phyloP scores from a whole-genome alignment of 495 filamentous ascomycete genomes.

The Penicillium angulare region DNA sequence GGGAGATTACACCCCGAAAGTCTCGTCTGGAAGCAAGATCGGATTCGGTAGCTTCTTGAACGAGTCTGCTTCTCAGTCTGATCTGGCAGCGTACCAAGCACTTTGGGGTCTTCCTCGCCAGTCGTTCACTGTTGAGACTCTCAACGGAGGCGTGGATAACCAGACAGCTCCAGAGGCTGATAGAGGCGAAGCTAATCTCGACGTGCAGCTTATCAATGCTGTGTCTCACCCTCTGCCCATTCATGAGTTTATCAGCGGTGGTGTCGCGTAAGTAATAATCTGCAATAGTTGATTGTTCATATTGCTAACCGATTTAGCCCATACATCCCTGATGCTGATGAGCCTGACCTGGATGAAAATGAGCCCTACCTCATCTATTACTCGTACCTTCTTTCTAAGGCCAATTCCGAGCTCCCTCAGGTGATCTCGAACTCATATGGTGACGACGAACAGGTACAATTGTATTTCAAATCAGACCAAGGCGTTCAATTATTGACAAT shows the following conservation, averaged over 20 bases:
- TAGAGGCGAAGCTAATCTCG: slow-evolving; percentile 64
- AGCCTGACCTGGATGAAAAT: slow-evolving; percentile 53
- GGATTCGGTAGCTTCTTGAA: slow-evolving; percentile 59
- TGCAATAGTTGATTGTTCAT: not conserved
- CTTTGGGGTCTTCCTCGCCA: slow-evolving; percentile 35
- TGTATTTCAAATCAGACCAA: not conserved
- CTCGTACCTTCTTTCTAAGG: slow-evolving; percentile 53
- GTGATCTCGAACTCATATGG: slow-evolving; percentile 71
- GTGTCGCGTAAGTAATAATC: slow-evolving; percentile 39
- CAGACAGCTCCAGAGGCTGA: slow-evolving; percentile 40
- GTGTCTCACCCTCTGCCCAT: slow-evolving; percentile 56
- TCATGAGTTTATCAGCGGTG: slow-evolving; percentile 61
- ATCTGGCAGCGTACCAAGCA: slow-evolving; percentile 32
- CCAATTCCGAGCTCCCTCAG: slow-evolving; percentile 58
- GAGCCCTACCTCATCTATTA: slow-evolving; percentile 70
- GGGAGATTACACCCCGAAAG: slow-evolving; percentile 44
- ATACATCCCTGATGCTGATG: slow-evolving; percentile 57
- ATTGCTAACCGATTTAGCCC: slow-evolving; percentile 22
- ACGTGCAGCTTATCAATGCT: slow-evolving; percentile 61
- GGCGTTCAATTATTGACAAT: not conserved
- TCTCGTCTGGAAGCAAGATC: slow-evolving; percentile 46
- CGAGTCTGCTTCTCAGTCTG: slow-evolving; percentile 40
- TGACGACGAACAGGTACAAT: slow-evolving; percentile 58
- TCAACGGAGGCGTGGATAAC: slow-evolving; percentile 54
- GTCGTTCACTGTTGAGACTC: slow-evolving; percentile 56